These are phyloP conservation scores for Didymella pinodella DNA, from an alignment of 2,329 filamentous ascomycete genomes.

Conservation along the genomic window DNA sequence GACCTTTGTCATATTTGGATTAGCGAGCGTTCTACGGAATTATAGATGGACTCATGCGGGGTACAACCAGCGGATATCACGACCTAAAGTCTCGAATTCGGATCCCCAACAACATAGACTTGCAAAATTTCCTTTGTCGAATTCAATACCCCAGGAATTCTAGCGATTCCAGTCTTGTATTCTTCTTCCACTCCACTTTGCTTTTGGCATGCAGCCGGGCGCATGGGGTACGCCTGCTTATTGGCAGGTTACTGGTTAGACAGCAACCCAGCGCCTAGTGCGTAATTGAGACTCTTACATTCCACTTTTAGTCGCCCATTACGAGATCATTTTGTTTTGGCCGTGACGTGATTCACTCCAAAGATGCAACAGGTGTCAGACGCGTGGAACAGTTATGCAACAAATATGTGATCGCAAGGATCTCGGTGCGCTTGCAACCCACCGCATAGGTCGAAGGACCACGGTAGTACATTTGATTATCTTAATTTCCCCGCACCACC, in stretches of 20 bases:
- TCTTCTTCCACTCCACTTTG: constrained; percentile 38
- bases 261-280: constrained; percentile 42
- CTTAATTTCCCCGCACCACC: constrained; percentile 30
- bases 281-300: constrained; percentile 43
- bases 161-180: constrained; percentile 46
- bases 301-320: constrained; percentile 36
- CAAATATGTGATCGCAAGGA: constrained; percentile 23
- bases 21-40: constrained; percentile 45
- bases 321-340: constrained; percentile 40
- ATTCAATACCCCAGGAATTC: constrained; percentile 49
- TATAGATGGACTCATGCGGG: constrained; percentile 41
- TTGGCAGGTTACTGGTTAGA: constrained; percentile 41
- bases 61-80: constrained; percentile 39
- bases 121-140: constrained; percentile 41
- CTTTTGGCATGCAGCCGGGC: constrained; percentile 29
- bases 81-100: constrained; percentile 38
- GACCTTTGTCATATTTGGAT: constrained; percentile 30
- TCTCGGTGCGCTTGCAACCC: constrained; percentile 19
- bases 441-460: constrained; percentile 3
- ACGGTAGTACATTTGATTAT: constrained; percentile 6
- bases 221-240: constrained; percentile 38
- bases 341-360: constrained; percentile 47
- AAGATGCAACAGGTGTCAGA: constrained; percentile 38
- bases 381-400: constrained; percentile 29
- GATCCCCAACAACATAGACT: constrained; percentile 35